Conservation (phyloP, 768 basidiomycete species). For the Sarcodon sp. region DNA sequence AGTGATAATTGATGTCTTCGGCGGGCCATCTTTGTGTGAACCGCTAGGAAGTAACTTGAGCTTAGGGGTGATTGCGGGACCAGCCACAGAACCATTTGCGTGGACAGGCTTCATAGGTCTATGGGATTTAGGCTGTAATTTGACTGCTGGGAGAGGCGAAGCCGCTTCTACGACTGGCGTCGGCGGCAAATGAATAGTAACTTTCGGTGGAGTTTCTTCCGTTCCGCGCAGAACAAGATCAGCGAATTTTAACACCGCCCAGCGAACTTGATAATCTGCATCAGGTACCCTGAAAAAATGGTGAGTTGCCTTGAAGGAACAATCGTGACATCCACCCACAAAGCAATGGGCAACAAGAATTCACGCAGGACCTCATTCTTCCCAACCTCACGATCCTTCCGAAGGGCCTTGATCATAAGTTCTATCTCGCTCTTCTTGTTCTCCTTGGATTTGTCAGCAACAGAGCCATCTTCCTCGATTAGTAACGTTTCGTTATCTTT, state of each 20-base stretch:
- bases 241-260: slow-evolving; percentile 84
- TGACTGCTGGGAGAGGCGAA: slow-evolving; percentile 43
- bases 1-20: slow-evolving; percentile 14
- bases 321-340: slow-evolving; percentile 36
- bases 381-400: slow-evolving; percentile 79
- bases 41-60: slow-evolving; percentile 37
- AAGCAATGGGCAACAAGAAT: slow-evolving; percentile 66
- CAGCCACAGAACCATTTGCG: slow-evolving; percentile 15
- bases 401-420: slow-evolving; percentile 70
- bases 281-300: slow-evolving; percentile 46
- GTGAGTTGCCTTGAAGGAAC: neutral
- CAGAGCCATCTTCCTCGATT: slow-evolving; percentile 78
- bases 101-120: slow-evolving; percentile 20
- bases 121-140: slow-evolving; percentile 30
- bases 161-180: slow-evolving; percentile 57
- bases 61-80: slow-evolving; percentile 32
- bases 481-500: slow-evolving; percentile 71
- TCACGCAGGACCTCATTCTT: slow-evolving; percentile 71
- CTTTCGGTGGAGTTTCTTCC: slow-evolving; percentile 77
- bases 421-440: slow-evolving; percentile 77
- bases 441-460: slow-evolving; percentile 58
- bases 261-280: slow-evolving; percentile 80
- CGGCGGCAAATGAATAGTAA: slow-evolving; percentile 68
- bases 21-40: slow-evolving; percentile 12
- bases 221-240: slow-evolving; percentile 77